Percentiles rank a stretch among this genome's conserved stretches.
These are phyloP conservation scores for Starmerella powellii DNA, from an alignment of 805 yeast species.

Conservation along the genomic window DNA sequence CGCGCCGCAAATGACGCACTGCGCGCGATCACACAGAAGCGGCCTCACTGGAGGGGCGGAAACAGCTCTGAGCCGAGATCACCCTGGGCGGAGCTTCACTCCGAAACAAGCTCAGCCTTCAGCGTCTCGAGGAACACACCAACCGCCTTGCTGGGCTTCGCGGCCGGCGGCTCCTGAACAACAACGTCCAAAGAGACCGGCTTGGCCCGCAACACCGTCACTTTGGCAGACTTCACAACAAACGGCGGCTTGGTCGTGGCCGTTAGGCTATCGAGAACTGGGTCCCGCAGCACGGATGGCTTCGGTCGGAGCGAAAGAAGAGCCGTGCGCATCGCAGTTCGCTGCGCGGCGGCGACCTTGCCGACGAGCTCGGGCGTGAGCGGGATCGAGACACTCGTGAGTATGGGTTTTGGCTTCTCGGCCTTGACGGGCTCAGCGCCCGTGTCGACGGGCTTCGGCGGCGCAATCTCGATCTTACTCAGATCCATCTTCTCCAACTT, in stretches of 20 bases:
- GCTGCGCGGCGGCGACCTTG: constrained; percentile 34
- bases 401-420: constrained; percentile 17
- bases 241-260: constrained; percentile 38
- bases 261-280: constrained; percentile 47
- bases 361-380: constrained; percentile 24
- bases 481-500: constrained; percentile 56
- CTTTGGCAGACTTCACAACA: constrained; percentile 21
- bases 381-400: constrained; percentile 11
- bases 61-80: too few species aligned
- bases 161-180: constrained; percentile 17
- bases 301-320: constrained; percentile 33
- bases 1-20: too few species aligned
- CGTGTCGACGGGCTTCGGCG: constrained; percentile 24
- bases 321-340: constrained; percentile 31
- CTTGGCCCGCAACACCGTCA: constrained; percentile 16
- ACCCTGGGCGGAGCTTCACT: too few species aligned
- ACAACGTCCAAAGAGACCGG: constrained; percentile 17
- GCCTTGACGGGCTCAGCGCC: constrained; percentile 17
- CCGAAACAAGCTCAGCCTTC: constrained; percentile 4
- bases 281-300: constrained; percentile 39
- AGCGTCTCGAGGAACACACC: constrained; percentile 12
- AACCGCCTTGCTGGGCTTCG: constrained; percentile 12
- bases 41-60: too few species aligned
- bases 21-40: too few species aligned
- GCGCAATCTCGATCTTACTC: constrained; percentile 39